phyloP scores from a whole-genome alignment of 352 stramenopile genomes.

The Globisporangium acanthophoron region DNA sequence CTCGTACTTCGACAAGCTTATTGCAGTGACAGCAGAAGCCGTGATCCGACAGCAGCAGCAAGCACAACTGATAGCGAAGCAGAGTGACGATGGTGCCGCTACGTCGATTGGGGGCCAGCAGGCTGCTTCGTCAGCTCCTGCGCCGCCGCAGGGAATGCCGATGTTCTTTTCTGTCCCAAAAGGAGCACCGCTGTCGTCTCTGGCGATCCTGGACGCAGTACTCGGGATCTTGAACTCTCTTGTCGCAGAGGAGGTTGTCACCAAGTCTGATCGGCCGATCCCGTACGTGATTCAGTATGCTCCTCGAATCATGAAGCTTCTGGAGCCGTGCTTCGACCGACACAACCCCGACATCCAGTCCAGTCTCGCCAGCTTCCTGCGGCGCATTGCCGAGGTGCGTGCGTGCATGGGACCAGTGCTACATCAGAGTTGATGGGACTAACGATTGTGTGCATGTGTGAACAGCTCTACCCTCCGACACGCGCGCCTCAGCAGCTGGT shows the following conservation, averaged over 20 bases:
- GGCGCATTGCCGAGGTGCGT: conserved; percentile 66
- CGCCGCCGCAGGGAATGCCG: conserved; percentile 52
- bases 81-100: conserved; percentile 1
- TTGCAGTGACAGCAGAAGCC: conserved; percentile 81
- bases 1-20: conserved; percentile 90
- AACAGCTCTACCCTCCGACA: conserved; percentile 73
- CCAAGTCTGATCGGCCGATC: conserved; percentile 60
- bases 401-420: not conserved
- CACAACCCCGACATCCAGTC: conserved; percentile 76
- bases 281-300: conserved; percentile 87
- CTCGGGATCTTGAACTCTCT: conserved; percentile 85
- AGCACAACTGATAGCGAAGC: conserved; percentile 13
- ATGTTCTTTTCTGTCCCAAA: conserved; percentile 80
- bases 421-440: not conserved
- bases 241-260: conserved; percentile 67
- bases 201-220: conserved; percentile 86
- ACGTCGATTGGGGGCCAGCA: conserved; percentile 10
- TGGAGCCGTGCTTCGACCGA: conserved; percentile 86
- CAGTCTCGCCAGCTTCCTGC: conserved; percentile 61
- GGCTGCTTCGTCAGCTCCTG: conserved; percentile 19
- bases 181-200: conserved; percentile 70
- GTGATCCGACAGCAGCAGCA: conserved; percentile 79
- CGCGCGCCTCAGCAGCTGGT: conserved; percentile 63
- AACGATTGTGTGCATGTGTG: conserved; percentile 5
- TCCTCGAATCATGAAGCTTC: conserved; percentile 84